phyloP scores from a whole-genome alignment of 352 stramenopile genomes.

The Pythium vanterpoolii region DNA sequence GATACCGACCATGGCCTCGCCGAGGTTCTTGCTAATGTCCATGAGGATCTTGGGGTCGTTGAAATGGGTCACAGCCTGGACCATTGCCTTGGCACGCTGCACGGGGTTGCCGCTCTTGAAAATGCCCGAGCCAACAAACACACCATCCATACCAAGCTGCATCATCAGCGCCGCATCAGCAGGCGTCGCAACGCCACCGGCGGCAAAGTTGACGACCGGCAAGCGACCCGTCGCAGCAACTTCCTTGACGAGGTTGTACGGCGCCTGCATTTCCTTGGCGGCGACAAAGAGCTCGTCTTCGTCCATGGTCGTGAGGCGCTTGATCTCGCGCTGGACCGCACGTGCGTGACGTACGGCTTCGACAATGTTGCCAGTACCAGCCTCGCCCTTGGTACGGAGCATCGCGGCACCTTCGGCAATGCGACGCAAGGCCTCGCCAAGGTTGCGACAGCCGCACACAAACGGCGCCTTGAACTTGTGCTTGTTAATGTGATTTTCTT shows the following conservation, averaged over 20 bases:
- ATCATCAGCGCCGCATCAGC: constrained; percentile 98
- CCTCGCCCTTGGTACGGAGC: constrained; percentile 98
- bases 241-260: constrained; percentile 92
- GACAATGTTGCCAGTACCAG: constrained; percentile 97
- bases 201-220: constrained; percentile 98
- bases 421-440: constrained; percentile 95
- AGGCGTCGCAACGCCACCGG: constrained; percentile 96
- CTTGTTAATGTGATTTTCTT: constrained; percentile 97
- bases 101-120: constrained; percentile 96
- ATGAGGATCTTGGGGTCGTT: constrained; percentile 97
- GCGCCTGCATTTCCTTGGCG: constrained; percentile 95
- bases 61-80: constrained; percentile 96
- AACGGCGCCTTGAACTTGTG: constrained; percentile 97
- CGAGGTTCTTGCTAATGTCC: constrained; percentile 94
- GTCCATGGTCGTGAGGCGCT: constrained; percentile 89
- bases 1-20: constrained; percentile 97
- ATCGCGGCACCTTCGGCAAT: constrained; percentile 96
- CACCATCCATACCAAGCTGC: constrained; percentile 98
- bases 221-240: constrained; percentile 90
- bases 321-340: constrained; percentile 91
- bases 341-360: constrained; percentile 96
- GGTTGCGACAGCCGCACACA: constrained; percentile 97
- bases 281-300: constrained; percentile 97
- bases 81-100: constrained; percentile 94
- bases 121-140: constrained; percentile 98